Evolutionary conservation across 2,329 filamentous ascomycete species (phyloP), one percentile per base, ranked within the genome.

Genomic region (Helotiales sp.): DNA sequence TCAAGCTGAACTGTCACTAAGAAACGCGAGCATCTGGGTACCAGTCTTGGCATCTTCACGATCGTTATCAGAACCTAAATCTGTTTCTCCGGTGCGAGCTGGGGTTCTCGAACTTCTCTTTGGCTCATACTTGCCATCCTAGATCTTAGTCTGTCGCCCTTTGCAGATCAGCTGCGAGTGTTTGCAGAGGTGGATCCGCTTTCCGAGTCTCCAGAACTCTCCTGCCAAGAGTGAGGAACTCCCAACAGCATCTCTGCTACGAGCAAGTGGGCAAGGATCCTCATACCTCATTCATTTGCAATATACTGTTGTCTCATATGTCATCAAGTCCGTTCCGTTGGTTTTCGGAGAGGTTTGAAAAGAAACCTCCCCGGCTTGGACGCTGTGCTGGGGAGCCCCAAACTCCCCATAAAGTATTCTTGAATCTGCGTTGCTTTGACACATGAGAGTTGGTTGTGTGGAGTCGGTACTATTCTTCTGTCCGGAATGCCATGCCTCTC

Each of bases 31-130:
- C 27, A 27, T 48, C 34, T 17, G n/a, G 17, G 29, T 15, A 24
- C 22, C 12, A 19, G 50, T 48, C 56, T 58, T 58, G 56, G 56
- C 51, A 58, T 38, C 40, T 44, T 44, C 40, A 44, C 19, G 40
- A 25, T 19, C 36, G 36, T 44, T 53, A 53, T 53, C 50, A 40
- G 6, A 17, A 22, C 25, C n/a, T 10, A 19, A 19, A 31, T 53
- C 48, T 29, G 25, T 31, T 53, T 53, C 36, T n/a, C 33, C 34
- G 4, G 27, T 33, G n/a, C 5, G 12, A 8, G 46, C 25, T 19
- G 6, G 25, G 17, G 12, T 8, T 48, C 46, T 48, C 31, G 25
- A 48, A 2, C 38, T 49, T 13, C 19, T 2, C 17, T 49, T 33
- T 22, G 30, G 7, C 29, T 22, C 29, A 48, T 48, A 27, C 27